Evolutionary conservation across 2,329 filamentous ascomycete species (phyloP).

Genomic region (Fusarium armeniacum): DNA sequence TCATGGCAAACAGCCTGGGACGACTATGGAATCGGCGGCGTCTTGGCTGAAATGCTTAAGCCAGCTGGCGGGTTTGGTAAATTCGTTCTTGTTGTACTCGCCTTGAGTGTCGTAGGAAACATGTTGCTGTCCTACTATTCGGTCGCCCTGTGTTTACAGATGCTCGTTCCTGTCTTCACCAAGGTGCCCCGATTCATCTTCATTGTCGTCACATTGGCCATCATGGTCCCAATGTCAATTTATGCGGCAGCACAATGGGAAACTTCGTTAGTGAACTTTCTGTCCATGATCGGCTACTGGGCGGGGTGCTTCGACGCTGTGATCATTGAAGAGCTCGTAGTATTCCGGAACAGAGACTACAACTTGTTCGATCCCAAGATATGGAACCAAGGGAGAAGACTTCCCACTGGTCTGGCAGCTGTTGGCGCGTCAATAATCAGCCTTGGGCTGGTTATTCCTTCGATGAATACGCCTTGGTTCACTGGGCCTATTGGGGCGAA

Average conservation of each 20-base stretch:
- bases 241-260: constrained; percentile 60
- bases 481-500: constrained; percentile 59
- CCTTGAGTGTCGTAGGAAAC: constrained; percentile 57
- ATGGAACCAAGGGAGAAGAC: constrained; percentile 60
- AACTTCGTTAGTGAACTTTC: constrained; percentile 60
- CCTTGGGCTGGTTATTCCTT: constrained; percentile 58
- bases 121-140: constrained; percentile 58
- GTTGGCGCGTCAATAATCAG: constrained; percentile 60
- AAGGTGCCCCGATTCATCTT: constrained; percentile 61
- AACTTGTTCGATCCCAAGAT: constrained; percentile 57
- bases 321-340: constrained; percentile 59
- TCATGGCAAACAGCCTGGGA: constrained; percentile 52
- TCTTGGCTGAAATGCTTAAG: constrained; percentile 52
- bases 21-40: constrained; percentile 51
- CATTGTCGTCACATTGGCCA: constrained; percentile 56
- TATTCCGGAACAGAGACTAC: constrained; percentile 60
- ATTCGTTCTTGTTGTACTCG: constrained; percentile 53
- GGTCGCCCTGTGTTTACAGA: constrained; percentile 58
- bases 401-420: constrained; percentile 61
- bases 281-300: constrained; percentile 63
- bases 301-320: constrained; percentile 60
- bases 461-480: constrained; percentile 61
- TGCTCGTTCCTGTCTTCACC: constrained; percentile 58
- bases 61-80: constrained; percentile 54
- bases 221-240: constrained; percentile 60